phyloP scores from a whole-genome alignment of 179 eudicot genomes.

The Silene vulgaris region DNA sequence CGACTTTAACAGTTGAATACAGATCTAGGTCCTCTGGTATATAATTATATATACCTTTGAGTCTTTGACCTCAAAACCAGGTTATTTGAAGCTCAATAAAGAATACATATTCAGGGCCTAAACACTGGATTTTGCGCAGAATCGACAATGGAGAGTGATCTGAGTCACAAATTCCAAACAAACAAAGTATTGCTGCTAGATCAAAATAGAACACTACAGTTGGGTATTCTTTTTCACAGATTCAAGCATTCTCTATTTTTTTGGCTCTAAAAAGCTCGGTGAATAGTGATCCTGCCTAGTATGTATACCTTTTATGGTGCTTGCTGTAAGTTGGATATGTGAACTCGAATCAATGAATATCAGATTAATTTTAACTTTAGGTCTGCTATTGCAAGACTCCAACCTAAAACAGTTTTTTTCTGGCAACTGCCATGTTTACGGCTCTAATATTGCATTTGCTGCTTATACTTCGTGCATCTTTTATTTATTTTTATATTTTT shows the following conservation, averaged over 20 bases:
- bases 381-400: background rate
- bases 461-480: no score
- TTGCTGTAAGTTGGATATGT: slow-evolving; percentile 5
- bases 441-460: no score
- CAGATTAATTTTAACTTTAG: background rate
- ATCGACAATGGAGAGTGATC: slow-evolving; percentile 3
- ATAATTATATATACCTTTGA: slow-evolving; percentile 20
- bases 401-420: background rate
- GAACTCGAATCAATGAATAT: slow-evolving; percentile 7
- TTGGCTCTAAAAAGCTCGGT: background rate
- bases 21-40: slow-evolving; percentile 15
- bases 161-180: slow-evolving; percentile 10
- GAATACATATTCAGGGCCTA: slow-evolving; percentile 2
- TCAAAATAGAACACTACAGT: background rate
- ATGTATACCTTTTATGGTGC: background rate
- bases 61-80: slow-evolving; percentile 15
- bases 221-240: slow-evolving; percentile 10
- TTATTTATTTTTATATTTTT: no score
- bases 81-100: slow-evolving; percentile 17
- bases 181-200: slow-evolving; percentile 9
- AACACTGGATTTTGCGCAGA: slow-evolving; percentile 9
- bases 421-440: no score
- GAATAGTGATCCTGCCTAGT: background rate
- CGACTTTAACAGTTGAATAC: slow-evolving; percentile 10
- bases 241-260: background rate